Base-by-base conservation (phyloP, 805 yeast species). In the Jamesozyma lodderae region DNA sequence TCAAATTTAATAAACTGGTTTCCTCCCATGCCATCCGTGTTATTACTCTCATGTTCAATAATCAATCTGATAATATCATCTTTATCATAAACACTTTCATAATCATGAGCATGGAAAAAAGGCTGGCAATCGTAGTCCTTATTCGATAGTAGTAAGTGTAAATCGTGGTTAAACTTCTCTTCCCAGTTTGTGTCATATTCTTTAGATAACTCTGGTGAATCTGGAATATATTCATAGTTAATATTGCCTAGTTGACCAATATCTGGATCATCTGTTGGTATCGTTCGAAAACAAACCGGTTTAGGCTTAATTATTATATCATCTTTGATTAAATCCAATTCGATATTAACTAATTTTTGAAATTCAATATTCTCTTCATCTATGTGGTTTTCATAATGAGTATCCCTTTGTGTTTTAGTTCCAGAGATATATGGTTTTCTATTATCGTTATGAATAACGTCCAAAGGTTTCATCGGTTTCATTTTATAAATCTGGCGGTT, bases 1-100 rank as follows among this genome's bases (percentile, higher is more conserved):
- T 51, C 47, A 36, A 55, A 57, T 2, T 34, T 35, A 11, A 51
- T n/a, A n/a, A n/a, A n/a, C n/a, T n/a, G n/a, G n/a, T n/a, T n/a
- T n/a, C n/a, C n/a, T n/a, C n/a, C n/a, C 50, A 24, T 29, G 33
- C n/a, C 24, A 37, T 4, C 38, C 38, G 23, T n/a, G n/a, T 13
- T 10, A 15, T 41, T 39, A 8, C 40, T 30, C 7, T 50, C 50
- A 32, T 49, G 47, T 13, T 44, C 44, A 13, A 58, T 30, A 36
- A 50, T 31, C 6, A 38, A 35, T 20, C 36, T 41, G 8, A 53
- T 17, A 10, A 55, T 40, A 13, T 45, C 47, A 17, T 42, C 53
- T 20, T 41, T 41, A 33, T 54, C 57, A 28, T 43, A 47, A 18
- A 47, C 40, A 37, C 36, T 44, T 31, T 54, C 59, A 31, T 50